Evolutionary conservation across 768 basidiomycete species (phyloP).

Genomic region (Rhizopogon roseolus): DNA sequence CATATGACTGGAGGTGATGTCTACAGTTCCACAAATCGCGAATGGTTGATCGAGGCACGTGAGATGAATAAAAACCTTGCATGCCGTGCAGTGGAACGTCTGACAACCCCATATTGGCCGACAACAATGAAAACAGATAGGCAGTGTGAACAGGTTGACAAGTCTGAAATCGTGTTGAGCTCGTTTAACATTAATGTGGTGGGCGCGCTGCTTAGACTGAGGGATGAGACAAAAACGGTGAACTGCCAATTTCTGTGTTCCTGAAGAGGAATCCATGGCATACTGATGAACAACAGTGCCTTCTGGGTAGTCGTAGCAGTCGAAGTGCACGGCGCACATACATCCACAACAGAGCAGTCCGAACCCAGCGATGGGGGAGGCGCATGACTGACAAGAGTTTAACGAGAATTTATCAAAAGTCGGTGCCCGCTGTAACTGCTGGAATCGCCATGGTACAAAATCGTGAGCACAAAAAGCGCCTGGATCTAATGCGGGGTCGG

Average conservation of each 20-base stretch:
- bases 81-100: slow-evolving; percentile 58
- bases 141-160: slow-evolving; percentile 69
- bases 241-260: slow-evolving; percentile 54
- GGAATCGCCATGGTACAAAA: slow-evolving; percentile 67
- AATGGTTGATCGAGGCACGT: slow-evolving; percentile 36
- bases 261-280: slow-evolving; percentile 35
- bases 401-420: slow-evolving; percentile 30
- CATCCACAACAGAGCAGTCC: slow-evolving; percentile 71
- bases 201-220: slow-evolving; percentile 22
- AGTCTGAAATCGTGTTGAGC: slow-evolving; percentile 48
- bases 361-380: slow-evolving; percentile 53
- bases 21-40: slow-evolving; percentile 34
- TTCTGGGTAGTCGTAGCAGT: slow-evolving; percentile 70
- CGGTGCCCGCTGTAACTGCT: slow-evolving; percentile 15
- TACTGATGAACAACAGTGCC: slow-evolving; percentile 60
- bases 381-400: slow-evolving; percentile 54
- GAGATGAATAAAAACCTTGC: slow-evolving; percentile 57
- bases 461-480: slow-evolving; percentile 38
- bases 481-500: slow-evolving; percentile 29
- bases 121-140: slow-evolving; percentile 63
- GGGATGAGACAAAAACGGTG: slow-evolving; percentile 54
- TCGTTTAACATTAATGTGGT: slow-evolving; percentile 13
- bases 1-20: slow-evolving; percentile 41
- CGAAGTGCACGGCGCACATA: slow-evolving; percentile 65
- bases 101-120: slow-evolving; percentile 78